Evolutionary conservation across 2,329 filamentous ascomycete genomes (phyloP), one percentile per base, ranked within the genome.

Genomic region (Catunica adiposa): DNA sequence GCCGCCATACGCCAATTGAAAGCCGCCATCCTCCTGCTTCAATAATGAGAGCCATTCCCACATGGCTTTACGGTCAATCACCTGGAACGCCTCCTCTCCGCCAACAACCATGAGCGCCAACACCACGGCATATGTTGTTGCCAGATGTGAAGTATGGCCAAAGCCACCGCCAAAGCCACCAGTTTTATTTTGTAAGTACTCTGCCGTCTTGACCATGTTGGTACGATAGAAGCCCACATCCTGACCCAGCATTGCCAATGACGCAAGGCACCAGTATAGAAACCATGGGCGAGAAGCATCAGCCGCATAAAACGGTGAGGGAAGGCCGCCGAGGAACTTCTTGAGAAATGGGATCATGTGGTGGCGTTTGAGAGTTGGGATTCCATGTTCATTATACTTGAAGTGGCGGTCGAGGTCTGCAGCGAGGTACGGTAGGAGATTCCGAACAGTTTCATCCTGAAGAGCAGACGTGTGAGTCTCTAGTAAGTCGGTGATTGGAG

Each of bases 111-210:
- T 79, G 53, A 98, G 73, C 48, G 85, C 80, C 58, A 98, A 76
- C 20, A 94, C 71, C 42, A 83, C 78, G 51, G 89, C 89, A 73
- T 97, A 98, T 0, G 86, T 88, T 50, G 86, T 84, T 57, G 92
- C 92, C 62, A 92, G 77, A 69, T 98, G 92, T 54, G 87, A 89
- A 61, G 79, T 75, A 66, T 97, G 92, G 26, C 90, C 89, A 67
- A 89, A 84, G n/a, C 92, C 89, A 60, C 90, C 92, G 54, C 89
- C 92, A 66, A 95, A 95, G 1, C 92, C 92, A 53, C 92, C 92
- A 15, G 74, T 75, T 22, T 73, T 67, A 67, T 96, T 94, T 69
- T 97, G 92, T 69, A 90, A 82, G 47, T 86, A 80, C 51, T 75
- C 76, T 53, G 92, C 82, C 5, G 89, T 96, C 59, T 81, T 77